Percentiles rank a stretch among this genome's conserved stretches.
phyloP scores from a whole-genome alignment of 192 early-diverging fungal species.

The Gryganskiella cystojenkinii region DNA sequence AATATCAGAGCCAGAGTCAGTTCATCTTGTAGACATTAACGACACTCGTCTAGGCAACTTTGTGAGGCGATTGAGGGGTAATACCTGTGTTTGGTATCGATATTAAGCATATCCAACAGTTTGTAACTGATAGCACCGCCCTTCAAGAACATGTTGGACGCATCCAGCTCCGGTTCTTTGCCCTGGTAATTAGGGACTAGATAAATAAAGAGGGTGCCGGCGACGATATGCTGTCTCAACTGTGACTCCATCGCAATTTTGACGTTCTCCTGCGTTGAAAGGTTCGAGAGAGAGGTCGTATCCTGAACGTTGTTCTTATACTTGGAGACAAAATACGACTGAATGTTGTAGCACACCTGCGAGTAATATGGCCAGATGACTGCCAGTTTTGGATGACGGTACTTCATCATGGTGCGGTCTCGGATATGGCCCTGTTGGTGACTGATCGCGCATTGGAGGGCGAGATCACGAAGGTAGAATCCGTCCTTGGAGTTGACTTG shows the following conservation, averaged over 20 bases:
- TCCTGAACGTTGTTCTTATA: slow-evolving; percentile 62
- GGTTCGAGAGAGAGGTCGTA: slow-evolving; percentile 41
- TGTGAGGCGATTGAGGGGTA: too few relatives aligned
- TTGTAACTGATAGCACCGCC: slow-evolving; percentile 74
- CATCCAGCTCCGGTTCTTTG: slow-evolving; percentile 53
- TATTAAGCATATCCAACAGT: slow-evolving; percentile 76
- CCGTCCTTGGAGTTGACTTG: slow-evolving; percentile 78
- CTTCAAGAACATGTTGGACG: slow-evolving; percentile 63
- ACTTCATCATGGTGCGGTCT: slow-evolving; percentile 75
- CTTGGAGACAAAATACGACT: slow-evolving; percentile 57
- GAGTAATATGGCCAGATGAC: slow-evolving; percentile 70
- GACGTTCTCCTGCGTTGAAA: slow-evolving; percentile 62
- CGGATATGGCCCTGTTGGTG: slow-evolving; percentile 71
- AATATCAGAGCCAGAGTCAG: too few relatives aligned
- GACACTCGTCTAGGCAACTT: too few relatives aligned
- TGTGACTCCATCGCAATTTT: slow-evolving; percentile 65
- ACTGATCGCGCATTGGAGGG: slow-evolving; percentile 78
- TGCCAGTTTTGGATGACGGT: slow-evolving; percentile 73
- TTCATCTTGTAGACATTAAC: too few relatives aligned
- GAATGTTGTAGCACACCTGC: slow-evolving; percentile 61
- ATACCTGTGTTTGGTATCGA: slow-evolving; percentile 74
- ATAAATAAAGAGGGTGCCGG: slow-evolving; percentile 64
- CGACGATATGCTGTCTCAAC: slow-evolving; percentile 57
- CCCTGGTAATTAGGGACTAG: slow-evolving; percentile 56
- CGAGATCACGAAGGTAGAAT: slow-evolving; percentile 79